These are phyloP conservation scores for Apophysomyces ossiformis DNA, from an alignment of 371 early-diverging fungal species.

Conservation along the genomic window DNA sequence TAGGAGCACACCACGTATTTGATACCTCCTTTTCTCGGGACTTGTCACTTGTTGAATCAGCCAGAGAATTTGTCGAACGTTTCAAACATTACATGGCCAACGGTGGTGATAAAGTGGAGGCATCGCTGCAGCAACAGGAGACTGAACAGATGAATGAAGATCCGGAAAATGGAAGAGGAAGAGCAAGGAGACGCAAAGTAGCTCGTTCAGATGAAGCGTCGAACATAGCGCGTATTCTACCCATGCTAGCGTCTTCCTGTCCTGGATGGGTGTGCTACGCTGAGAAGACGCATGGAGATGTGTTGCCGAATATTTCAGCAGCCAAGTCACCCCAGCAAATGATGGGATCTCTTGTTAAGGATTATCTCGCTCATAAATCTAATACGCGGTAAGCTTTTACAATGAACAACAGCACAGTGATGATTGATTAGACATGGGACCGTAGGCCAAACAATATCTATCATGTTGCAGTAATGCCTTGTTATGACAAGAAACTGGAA, in stretches of 20 bases:
- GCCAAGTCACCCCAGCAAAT: slow-evolving; percentile 96
- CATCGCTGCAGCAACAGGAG: slow-evolving; percentile 36
- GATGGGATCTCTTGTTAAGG: slow-evolving; percentile 91
- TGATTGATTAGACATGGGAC: neutral
- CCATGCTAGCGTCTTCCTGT: slow-evolving; percentile 85
- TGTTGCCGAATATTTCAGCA: slow-evolving; percentile 82
- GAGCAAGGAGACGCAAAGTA: slow-evolving; percentile 29
- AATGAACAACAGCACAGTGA: neutral
- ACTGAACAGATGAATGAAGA: slow-evolving; percentile 25
- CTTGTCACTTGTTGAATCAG: slow-evolving; percentile 82
- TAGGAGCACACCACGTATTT: slow-evolving; percentile 86
- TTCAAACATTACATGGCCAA: slow-evolving; percentile 53
- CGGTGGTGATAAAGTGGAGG: slow-evolving; percentile 48
- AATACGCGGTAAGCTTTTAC: slow-evolving; percentile 45
- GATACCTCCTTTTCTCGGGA: slow-evolving; percentile 90
- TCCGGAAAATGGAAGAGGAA: slow-evolving; percentile 18
- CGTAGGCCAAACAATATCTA: slow-evolving; percentile 75
- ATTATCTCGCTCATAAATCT: slow-evolving; percentile 71
- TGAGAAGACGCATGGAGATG: slow-evolving; percentile 94
- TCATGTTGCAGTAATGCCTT: slow-evolving; percentile 96
- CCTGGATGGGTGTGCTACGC: slow-evolving; percentile 98
- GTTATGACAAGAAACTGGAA: slow-evolving; percentile 98
- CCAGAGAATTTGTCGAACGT: slow-evolving; percentile 86
- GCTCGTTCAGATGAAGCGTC: slow-evolving; percentile 27
- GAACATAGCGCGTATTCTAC: slow-evolving; percentile 41